Evolutionary conservation across 305 asterid species (phyloP).

Genomic region (Plantago lanceolata): DNA sequence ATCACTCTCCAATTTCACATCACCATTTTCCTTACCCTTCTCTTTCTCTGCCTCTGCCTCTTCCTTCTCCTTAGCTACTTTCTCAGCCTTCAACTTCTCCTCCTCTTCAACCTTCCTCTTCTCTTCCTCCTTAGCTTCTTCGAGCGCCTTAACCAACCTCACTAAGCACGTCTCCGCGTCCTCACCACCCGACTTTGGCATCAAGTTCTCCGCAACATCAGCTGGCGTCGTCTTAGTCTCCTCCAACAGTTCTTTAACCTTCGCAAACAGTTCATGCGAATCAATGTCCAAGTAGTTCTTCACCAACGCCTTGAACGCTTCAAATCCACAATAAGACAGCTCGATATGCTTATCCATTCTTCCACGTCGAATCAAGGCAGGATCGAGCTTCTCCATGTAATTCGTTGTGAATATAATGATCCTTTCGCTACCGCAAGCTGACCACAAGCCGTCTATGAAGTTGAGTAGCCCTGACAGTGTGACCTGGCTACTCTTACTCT

Average conservation of each 20-base stretch:
- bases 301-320: constrained; percentile 1
- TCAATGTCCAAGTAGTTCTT: constrained; percentile 4
- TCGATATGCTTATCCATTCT: constrained; percentile 6
- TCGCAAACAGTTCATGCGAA: neutral
- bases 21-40: neutral
- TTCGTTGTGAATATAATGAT: constrained; percentile 3
- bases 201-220: constrained; percentile 7
- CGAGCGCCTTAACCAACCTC: constrained; percentile 5
- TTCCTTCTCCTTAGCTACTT: neutral
- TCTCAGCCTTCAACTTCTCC: neutral
- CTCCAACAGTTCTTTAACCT: neutral
- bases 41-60: neutral
- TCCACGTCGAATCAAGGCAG: constrained; percentile 3
- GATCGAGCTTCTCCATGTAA: constrained; percentile 8
- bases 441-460: constrained; percentile 12
- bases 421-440: constrained; percentile 9
- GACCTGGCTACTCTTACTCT: constrained; percentile 28
- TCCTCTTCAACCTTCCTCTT: neutral
- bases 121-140: neutral
- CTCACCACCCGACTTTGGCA: constrained; percentile 5
- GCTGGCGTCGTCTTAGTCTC: neutral
- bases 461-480: constrained; percentile 20
- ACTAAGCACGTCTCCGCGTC: neutral
- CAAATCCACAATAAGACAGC: constrained; percentile 2
- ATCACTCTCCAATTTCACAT: neutral